phyloP scores from a whole-genome alignment of 2,329 filamentous ascomycete genomes.

The Pseudocercospora fijiensis region DNA sequence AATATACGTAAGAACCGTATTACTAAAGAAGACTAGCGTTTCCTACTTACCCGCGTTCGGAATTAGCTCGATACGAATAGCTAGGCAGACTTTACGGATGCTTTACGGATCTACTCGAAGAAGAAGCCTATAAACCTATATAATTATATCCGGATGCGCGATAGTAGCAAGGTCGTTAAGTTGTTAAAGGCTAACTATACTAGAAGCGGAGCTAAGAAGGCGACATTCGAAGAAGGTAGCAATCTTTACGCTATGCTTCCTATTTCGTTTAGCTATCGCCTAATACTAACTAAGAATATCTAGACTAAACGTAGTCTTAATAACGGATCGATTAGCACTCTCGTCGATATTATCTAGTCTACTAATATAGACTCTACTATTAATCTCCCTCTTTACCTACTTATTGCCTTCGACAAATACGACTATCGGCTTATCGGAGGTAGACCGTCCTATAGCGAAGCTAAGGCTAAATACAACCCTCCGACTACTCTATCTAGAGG shows the following conservation, averaged over 20 bases:
- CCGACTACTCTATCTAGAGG: not conserved
- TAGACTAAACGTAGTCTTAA: not conserved
- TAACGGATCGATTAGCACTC: not conserved
- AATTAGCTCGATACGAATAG: not conserved
- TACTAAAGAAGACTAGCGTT: not conserved
- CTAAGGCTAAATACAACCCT: not conserved
- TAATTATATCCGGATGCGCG: not conserved
- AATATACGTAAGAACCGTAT: not conserved
- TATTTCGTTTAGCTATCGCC: not conserved
- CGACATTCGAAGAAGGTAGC: not conserved
- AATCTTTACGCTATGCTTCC: not conserved
- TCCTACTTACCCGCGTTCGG: not conserved
- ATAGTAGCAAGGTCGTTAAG: not conserved
- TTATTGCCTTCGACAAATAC: not conserved
- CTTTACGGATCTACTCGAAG: not conserved
- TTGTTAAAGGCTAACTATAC: not conserved
- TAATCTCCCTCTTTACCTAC: not conserved
- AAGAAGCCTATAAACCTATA: not conserved
- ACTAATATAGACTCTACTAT: not conserved
- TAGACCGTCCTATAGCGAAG: not conserved
- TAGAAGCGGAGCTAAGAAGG: not conserved
- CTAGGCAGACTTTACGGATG: not conserved
- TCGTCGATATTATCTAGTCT: not conserved
- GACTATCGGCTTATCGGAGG: not conserved
- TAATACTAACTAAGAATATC: not conserved